Conservation (phyloP, 1,284 basidiomycete species). For the Xerocomus cyaneibrunnescens region DNA sequence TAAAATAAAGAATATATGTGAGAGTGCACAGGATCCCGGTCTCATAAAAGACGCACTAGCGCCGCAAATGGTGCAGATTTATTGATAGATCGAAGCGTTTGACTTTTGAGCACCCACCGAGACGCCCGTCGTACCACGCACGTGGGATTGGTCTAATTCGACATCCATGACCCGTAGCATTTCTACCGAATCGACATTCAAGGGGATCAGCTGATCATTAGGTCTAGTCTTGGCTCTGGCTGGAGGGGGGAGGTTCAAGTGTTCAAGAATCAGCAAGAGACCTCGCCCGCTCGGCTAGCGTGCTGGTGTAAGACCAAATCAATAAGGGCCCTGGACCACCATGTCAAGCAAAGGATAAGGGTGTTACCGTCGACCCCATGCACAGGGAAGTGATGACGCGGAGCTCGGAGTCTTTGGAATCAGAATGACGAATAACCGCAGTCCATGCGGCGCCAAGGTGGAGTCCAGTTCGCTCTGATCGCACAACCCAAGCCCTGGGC, state of each 20-base stretch:
- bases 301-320: background rate
- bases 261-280: background rate
- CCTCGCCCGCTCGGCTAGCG: background rate
- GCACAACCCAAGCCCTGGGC: slow-evolving; percentile 9
- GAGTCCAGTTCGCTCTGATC: slow-evolving; percentile 5
- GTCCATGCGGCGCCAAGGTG: slow-evolving; percentile 25
- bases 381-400: no score
- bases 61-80: slow-evolving; percentile 11
- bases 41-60: slow-evolving; percentile 12
- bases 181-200: no score
- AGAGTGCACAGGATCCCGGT: background rate
- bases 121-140: background rate
- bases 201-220: no score
- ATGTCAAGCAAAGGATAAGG: no score
- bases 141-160: background rate
- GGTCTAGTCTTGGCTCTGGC: background rate
- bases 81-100: slow-evolving; percentile 10
- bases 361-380: no score
- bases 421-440: background rate
- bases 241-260: no score
- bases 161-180: background rate
- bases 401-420: no score
- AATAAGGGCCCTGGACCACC: no score
- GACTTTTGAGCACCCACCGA: slow-evolving; percentile 1
- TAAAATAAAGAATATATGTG: background rate